phyloP scores from a whole-genome alignment of 1,139 yeast species.

The Taphrina pruni region DNA sequence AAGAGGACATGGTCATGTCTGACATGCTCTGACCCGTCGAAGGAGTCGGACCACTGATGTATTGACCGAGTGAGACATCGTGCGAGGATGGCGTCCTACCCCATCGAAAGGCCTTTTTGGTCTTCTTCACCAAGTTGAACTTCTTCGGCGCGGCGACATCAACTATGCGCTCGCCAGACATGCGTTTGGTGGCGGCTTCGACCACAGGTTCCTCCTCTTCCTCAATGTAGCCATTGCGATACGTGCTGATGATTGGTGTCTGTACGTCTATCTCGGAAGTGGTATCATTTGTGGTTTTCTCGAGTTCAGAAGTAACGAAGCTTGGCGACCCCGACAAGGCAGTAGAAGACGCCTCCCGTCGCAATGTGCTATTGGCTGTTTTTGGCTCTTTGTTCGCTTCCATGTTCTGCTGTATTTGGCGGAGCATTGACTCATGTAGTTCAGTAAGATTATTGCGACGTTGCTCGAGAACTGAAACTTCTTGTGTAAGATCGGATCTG shows the following conservation, averaged over 20 bases:
- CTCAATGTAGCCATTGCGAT: conserved; percentile 15
- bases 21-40: conserved; percentile 11
- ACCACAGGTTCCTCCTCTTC: conserved; percentile 34
- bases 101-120: conserved; percentile 37
- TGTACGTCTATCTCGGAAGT: not conserved
- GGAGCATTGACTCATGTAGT: conserved; percentile 53
- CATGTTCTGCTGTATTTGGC: conserved; percentile 48
- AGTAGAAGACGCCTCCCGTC: not conserved
- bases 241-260: not conserved
- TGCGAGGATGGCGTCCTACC: conserved; percentile 23
- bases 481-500: conserved; percentile 51
- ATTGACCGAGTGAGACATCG: conserved; percentile 5
- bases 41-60: conserved; percentile 1
- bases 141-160: conserved; percentile 30
- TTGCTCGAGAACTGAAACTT: conserved; percentile 50
- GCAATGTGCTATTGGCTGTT: not conserved
- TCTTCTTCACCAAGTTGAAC: conserved; percentile 44
- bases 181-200: conserved; percentile 26
- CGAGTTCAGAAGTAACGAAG: not conserved
- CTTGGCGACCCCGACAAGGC: not conserved
- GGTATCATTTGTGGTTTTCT: not conserved
- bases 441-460: conserved; percentile 53
- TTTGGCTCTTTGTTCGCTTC: conserved; percentile 16
- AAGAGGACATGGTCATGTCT: conserved; percentile 20
- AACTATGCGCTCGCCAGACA: conserved; percentile 28